A percentile compares a stretch with the other conserved stretches of the same genome.
Evolutionary conservation across 495 filamentous ascomycete species (phyloP).

Genomic region (Podospora sp.): DNA sequence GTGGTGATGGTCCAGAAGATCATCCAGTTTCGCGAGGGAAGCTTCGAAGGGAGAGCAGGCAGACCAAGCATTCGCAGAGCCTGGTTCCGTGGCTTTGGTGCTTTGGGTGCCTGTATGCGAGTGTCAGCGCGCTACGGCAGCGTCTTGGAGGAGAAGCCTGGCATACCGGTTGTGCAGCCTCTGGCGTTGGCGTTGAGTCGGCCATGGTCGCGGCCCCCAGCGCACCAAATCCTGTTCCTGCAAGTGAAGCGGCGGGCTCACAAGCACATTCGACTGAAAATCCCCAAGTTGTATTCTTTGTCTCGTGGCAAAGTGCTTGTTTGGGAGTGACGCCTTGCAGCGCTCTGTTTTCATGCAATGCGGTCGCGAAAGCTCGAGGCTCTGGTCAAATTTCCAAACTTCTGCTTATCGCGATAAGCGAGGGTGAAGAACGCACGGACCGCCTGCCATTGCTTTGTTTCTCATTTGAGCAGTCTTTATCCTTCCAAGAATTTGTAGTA

Average conservation of each 20-base stretch:
- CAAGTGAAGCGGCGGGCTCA: conserved; percentile 24
- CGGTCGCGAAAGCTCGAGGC: not conserved
- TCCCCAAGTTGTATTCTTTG: not conserved
- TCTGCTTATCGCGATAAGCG: conserved; percentile 27
- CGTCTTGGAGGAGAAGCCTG: not conserved
- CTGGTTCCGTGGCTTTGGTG: conserved; percentile 62
- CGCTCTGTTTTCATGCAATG: not conserved
- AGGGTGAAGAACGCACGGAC: conserved; percentile 11
- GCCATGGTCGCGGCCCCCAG: conserved; percentile 27
- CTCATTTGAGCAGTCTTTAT: too few species aligned
- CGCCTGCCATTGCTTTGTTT: not conserved
- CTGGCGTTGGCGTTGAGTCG: conserved; percentile 28
- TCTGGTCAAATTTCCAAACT: conserved; percentile 18
- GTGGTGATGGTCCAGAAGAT: conserved; percentile 85
- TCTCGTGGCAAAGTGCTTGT: not conserved
- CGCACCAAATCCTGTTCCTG: conserved; percentile 18
- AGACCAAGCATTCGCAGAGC: conserved; percentile 79
- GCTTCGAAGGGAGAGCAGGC: conserved; percentile 75
- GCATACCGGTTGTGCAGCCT: conserved; percentile 27
- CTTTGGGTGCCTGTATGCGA: conserved; percentile 40
- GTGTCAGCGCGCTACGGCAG: conserved; percentile 23
- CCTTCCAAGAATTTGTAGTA: too few species aligned
- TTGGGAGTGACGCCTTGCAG: not conserved
- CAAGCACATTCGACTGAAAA: conserved; percentile 9
- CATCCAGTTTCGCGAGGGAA: conserved; percentile 96